Evolutionary conservation across 352 stramenopile genomes (phyloP), one percentile per base, ranked within the genome.

Genomic region (Globisporangium barbulae): DNA sequence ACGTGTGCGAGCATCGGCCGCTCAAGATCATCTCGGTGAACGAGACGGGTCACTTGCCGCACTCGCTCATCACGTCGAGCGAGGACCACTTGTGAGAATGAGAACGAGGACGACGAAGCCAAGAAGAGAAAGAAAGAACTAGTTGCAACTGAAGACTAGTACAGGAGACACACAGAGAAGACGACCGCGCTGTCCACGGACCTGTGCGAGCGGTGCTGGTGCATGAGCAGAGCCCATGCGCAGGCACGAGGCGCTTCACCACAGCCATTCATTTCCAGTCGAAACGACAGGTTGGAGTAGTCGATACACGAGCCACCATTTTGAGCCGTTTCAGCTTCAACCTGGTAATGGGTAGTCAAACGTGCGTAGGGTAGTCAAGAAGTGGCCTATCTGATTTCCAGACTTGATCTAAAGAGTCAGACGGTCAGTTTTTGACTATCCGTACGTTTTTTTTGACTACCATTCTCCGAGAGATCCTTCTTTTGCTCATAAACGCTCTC

Each of bases 31-130:
- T 85, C 49, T 73, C 81, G 41, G 80, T 94, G 28, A 94, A 94
- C 70, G 85, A 94, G 63, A 90, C 81, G 13, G 85, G 85, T 15
- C 85, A 94, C 54, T 59, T 94, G 19, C 85, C 85, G 12, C 76
- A 83, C 31, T 88, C 83, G 45, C 75, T 94, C 59, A 83, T 85
- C 55, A 94, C 85, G 41, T 93, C 81, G n/a, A 94, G 85, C 57
- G 83, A 92, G 71, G 85, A 94, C 68, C 83, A 93, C 66, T 71
- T 92, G 52, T 90, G 74, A 82, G n/a, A 13, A 41, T 10, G 13
- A 21, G 0, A n/a, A 28, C 28, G 50, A 37, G 7, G 21, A 21
- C 0, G 45, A 28, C 28, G 50, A 37, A 17, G 21, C 28, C 5
- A 25, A 31, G 48, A 37, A 28, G 25, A 28, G 2, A 2, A 28